Evolutionary conservation across 2,329 filamentous ascomycete genomes (phyloP), one percentile per base, ranked within the genome.

Genomic region (Alternaria ethzedia): DNA sequence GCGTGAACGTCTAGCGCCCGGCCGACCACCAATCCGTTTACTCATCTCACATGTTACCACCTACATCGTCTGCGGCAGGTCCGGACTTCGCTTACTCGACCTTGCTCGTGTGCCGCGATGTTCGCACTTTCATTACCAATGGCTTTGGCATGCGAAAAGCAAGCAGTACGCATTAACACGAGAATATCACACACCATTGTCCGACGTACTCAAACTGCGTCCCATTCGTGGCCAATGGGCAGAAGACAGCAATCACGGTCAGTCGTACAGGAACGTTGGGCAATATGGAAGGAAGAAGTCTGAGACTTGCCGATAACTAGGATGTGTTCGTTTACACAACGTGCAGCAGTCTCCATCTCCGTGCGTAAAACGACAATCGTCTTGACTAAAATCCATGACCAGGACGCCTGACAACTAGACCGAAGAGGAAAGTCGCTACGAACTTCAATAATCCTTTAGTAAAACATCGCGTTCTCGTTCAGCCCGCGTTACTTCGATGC

Each of bases 271-370:
- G 25, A 30, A 12, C 20, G 15, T 12, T 30, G 20, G 36, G 20
- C 36, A 20, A 41, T 28, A 26, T 41, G 17, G 26, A 46, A 52
- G 21, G 7, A 30, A 52, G 20, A 12, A 10, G 30, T 5, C 36
- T 49, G 26, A 61, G 47, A 41, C 54, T 13, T 36, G 13, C 21
- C 28, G 20, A 52, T 50, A 17, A 54, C 47, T 20, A 57, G 41
- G 47, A 13, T 43, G 20, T n/a, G 23, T 43, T 25, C 51, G 46
- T 44, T 49, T 13, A 32, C 15, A 41, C 36, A 20, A 52, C 15
- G 32, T 30, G 58, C 45, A 61, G 15, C 54, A 43, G 44, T 30
- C 30, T 28, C 49, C 58, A 56, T 61, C 46, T 41, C 54, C 36
- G 54, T 61, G 59, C 46, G 26, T 20, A 46, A 44, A 21, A 30